Percentiles rank a stretch among this genome's conserved stretches.
These are phyloP conservation scores for Pterocarpus santalinus DNA, from an alignment of 306 rosid genomes.

Conservation along the genomic window DNA sequence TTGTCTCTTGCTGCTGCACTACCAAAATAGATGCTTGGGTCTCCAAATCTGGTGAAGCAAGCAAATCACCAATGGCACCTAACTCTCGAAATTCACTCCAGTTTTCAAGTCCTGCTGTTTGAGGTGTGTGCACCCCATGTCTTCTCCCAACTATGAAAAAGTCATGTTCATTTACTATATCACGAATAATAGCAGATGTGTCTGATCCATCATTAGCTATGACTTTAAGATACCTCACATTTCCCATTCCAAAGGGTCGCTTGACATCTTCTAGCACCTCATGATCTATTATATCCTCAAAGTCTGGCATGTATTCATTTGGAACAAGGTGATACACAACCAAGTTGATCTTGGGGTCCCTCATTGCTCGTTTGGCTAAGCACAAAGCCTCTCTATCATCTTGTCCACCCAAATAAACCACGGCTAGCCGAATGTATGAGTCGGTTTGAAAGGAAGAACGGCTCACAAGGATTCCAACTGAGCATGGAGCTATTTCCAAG, in stretches of 20 bases:
- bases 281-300: conserved; percentile 44
- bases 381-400: conserved; percentile 67
- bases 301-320: background rate
- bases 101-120: conserved; percentile 51
- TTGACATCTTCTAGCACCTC: conserved; percentile 19
- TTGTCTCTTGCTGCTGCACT: conserved; percentile 58
- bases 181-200: conserved; percentile 47
- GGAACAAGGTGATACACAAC: conserved; percentile 52
- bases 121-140: conserved; percentile 49
- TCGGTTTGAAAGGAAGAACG: conserved; percentile 28
- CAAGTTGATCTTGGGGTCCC: conserved; percentile 40
- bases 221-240: conserved; percentile 33
- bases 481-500: conserved; percentile 64
- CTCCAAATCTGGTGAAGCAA: conserved; percentile 62
- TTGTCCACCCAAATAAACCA: conserved; percentile 62
- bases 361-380: conserved; percentile 54
- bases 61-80: conserved; percentile 71
- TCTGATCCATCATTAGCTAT: conserved; percentile 44
- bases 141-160: conserved; percentile 68
- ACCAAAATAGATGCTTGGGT: conserved; percentile 60
- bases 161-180: conserved; percentile 52
- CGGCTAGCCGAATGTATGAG: conserved; percentile 41
- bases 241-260: background rate
- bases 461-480: conserved; percentile 61
- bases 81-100: conserved; percentile 73